Conservation (phyloP, 2,329 filamentous ascomycete species). For the Tolypocladium ophioglossoides region DNA sequence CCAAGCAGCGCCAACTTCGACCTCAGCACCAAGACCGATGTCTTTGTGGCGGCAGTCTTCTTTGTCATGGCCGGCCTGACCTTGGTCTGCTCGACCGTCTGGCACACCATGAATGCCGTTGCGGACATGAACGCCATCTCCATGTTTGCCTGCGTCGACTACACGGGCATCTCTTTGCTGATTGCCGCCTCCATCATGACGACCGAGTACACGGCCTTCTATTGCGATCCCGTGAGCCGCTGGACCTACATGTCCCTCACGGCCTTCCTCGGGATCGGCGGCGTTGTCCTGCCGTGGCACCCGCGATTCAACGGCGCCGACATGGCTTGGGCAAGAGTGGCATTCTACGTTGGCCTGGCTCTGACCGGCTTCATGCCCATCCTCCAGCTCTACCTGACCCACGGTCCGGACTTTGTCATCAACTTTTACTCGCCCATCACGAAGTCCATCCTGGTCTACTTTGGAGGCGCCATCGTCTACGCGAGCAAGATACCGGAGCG, state of each 20-base stretch:
- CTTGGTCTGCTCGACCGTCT: slow-evolving; percentile 86
- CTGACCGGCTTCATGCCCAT: slow-evolving; percentile 84
- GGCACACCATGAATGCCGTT: slow-evolving; percentile 98
- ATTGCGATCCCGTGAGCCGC: slow-evolving; percentile 83
- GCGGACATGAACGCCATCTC: slow-evolving; percentile 83
- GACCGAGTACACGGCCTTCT: slow-evolving; percentile 97
- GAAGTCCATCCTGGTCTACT: slow-evolving; percentile 80
- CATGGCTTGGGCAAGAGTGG: slow-evolving; percentile 86
- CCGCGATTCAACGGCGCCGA: slow-evolving; percentile 86
- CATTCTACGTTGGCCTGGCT: slow-evolving; percentile 81
- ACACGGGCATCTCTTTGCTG: slow-evolving; percentile 90
- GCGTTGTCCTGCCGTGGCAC: slow-evolving; percentile 91
- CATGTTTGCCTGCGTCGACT: slow-evolving; percentile 94
- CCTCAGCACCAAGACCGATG: slow-evolving; percentile 75
- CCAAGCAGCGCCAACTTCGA: slow-evolving; percentile 79
- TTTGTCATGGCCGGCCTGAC: slow-evolving; percentile 95
- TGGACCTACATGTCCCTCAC: slow-evolving; percentile 81
- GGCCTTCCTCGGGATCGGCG: slow-evolving; percentile 68
- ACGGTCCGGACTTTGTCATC: slow-evolving; percentile 69
- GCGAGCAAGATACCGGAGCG: slow-evolving; percentile 87
- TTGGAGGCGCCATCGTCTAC: slow-evolving; percentile 76
- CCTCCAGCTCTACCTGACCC: slow-evolving; percentile 67
- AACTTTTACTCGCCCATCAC: slow-evolving; percentile 82
- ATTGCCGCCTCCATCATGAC: slow-evolving; percentile 97
- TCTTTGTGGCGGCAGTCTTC: slow-evolving; percentile 86